Evolutionary conservation across 108 stramenopile species (phyloP).

Genomic region (Licmophora abbreviata): DNA sequence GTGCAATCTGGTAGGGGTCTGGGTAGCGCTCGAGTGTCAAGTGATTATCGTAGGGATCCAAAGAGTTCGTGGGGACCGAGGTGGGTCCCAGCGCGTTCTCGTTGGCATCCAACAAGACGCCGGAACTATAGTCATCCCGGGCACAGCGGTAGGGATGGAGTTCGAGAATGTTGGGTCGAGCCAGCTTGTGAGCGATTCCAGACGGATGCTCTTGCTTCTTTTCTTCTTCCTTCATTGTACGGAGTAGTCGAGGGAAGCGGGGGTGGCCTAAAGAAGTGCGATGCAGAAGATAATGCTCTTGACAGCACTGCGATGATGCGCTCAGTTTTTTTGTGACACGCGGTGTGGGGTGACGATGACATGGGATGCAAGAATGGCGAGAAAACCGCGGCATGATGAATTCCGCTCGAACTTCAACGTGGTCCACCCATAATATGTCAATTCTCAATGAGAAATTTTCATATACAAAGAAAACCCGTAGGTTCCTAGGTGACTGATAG

Average conservation of each 20-base stretch:
- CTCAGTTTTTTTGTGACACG: background rate
- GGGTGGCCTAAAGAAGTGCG: background rate
- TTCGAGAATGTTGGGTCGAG: constrained; percentile 87
- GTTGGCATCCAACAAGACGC: constrained; percentile 93
- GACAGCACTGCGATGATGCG: background rate
- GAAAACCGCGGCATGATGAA: no score
- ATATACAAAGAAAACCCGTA: no score
- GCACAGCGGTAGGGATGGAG: constrained; percentile 94
- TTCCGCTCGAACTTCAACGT: no score
- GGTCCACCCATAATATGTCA: no score
- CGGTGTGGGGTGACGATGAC: background rate
- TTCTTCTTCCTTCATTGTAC: constrained; percentile 5
- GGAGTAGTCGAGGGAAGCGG: background rate
- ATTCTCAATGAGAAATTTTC: no score
- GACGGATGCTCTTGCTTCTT: constrained; percentile 4
- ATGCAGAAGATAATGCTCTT: no score
- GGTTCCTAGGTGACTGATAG: no score
- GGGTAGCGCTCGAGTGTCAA: constrained; percentile 86
- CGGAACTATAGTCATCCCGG: constrained; percentile 88
- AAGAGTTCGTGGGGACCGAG: constrained; percentile 43
- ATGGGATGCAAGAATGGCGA: no score
- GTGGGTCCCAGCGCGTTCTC: constrained; percentile 90
- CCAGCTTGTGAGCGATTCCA: constrained; percentile 56
- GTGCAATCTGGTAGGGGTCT: constrained; percentile 74
- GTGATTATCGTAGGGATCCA: constrained; percentile 45